These are phyloP conservation scores for Rhododendron kiyosumense DNA, from an alignment of 148 eudicot species.

Conservation along the genomic window DNA sequence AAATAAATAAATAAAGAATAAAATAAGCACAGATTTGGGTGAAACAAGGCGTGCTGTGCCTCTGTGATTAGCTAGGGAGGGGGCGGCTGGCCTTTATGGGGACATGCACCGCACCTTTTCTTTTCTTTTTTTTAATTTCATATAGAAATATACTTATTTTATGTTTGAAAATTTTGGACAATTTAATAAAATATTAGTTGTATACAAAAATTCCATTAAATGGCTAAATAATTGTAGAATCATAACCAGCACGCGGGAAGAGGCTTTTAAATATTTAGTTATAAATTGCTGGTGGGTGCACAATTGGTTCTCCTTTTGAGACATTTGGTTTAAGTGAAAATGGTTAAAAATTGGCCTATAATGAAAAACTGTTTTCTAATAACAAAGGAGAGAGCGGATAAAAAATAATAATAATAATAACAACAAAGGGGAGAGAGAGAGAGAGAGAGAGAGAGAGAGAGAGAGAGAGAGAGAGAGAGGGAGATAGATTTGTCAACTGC, in stretches of 20 bases:
- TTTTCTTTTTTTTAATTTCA: neutral
- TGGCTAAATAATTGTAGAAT: neutral
- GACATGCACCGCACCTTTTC: neutral
- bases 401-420: no score
- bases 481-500: no score
- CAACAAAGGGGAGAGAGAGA: neutral
- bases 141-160: neutral
- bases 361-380: neutral
- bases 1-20: neutral
- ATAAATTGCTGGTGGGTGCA: neutral
- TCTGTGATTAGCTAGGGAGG: slow-evolving; percentile 7
- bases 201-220: neutral
- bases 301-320: slow-evolving; percentile 14
- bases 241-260: slow-evolving; percentile 11
- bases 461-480: neutral
- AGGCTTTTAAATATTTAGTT: neutral
- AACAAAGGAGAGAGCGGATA: no score
- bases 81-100: slow-evolving; percentile 12
- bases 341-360: neutral
- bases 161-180: neutral
- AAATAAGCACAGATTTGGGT: neutral
- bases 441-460: neutral
- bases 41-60: slow-evolving; percentile 9
- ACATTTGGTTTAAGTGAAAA: neutral
- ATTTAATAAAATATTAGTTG: neutral